Evolutionary conservation across 2,329 filamentous ascomycete species (phyloP), one percentile per base, ranked within the genome.

Genomic region (Calonectria pauciramosa): DNA sequence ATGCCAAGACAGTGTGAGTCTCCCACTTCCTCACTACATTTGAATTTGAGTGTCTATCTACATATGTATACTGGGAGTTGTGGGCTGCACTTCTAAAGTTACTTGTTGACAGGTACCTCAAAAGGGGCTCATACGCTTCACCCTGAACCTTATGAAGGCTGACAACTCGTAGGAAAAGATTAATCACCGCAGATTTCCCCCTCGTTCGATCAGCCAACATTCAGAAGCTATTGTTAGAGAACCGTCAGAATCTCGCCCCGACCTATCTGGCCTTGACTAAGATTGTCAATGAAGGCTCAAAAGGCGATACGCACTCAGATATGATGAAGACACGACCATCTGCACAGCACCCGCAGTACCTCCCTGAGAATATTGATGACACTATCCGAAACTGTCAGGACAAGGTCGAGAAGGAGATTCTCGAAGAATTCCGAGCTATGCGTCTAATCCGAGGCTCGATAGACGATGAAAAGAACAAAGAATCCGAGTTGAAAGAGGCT

Each of bases 381-480:
- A 75, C 63, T 8, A 74, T 76, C n/a, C n/a, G 34, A 23, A 49
- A 59, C 4, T 69, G 52, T n/a, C 20, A n/a, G 9, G 54, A 67
- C 38, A 34, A 26, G 11, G 32, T 7, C 28, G 74, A 79, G 26
- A 68, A 49, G 16, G 56, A 74, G 3, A 41, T 80, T 14, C 73
- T 79, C 13, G 11, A 71, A 28, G 81, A 83, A n/a, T 73, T 83
- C 18, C 66, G 60, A 13, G 71, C 72, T 44, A 77, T 77, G 28
- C 77, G 81, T 65, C 28, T 66, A 26, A 44, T 72, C 20, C 74
- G 71, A 28, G 36, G 13, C 8, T 59, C 64, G 18, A 64, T 38
- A 18, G 71, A 63, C 11, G 32, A 64, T 2, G 64, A 64, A n/a
- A 83, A 85, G 4, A 83, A 85, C 1, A 83, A 84, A 1, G 81